These are phyloP conservation scores for Colletotrichum godetiae DNA, from an alignment of 2,329 filamentous ascomycete genomes.

Conservation along the genomic window DNA sequence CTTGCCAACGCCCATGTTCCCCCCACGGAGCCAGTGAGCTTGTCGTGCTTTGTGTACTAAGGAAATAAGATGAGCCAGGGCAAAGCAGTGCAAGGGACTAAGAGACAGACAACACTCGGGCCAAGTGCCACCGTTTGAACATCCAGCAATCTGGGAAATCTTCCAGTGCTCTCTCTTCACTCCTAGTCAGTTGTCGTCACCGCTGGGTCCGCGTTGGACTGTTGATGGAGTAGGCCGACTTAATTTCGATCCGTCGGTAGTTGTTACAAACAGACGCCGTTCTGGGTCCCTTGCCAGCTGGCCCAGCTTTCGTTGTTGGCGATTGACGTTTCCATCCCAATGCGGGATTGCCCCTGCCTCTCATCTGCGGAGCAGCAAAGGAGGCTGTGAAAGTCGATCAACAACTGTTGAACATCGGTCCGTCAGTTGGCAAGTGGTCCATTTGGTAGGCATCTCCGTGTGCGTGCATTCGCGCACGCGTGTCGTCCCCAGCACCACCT, in stretches of 20 bases:
- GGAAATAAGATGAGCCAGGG: constrained; percentile 3
- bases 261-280: constrained; percentile 30
- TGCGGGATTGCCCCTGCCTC: constrained; percentile 25
- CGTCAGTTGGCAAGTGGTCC: neutral
- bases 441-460: neutral
- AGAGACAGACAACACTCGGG: constrained; percentile 2
- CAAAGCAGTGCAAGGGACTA: neutral
- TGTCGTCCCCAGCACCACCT: constrained; percentile 9
- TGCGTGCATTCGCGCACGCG: neutral
- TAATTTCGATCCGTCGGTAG: constrained; percentile 31
- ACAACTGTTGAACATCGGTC: constrained; percentile 9
- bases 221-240: constrained; percentile 18
- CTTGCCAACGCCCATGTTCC: neutral
- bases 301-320: neutral
- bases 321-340: constrained; percentile 24
- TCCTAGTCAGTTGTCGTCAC: constrained; percentile 25
- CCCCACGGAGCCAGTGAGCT: neutral
- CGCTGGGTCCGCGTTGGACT: constrained; percentile 6
- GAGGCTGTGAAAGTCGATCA: constrained; percentile 32
- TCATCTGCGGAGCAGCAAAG: constrained; percentile 22
- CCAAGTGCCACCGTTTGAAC: constrained; percentile 9
- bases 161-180: constrained; percentile 4
- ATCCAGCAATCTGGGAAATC: constrained; percentile 20
- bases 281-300: constrained; percentile 6
- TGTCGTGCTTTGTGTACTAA: neutral